phyloP scores from a whole-genome alignment of 2,329 filamentous ascomycete genomes.

The Alternaria hordeiaustralica region DNA sequence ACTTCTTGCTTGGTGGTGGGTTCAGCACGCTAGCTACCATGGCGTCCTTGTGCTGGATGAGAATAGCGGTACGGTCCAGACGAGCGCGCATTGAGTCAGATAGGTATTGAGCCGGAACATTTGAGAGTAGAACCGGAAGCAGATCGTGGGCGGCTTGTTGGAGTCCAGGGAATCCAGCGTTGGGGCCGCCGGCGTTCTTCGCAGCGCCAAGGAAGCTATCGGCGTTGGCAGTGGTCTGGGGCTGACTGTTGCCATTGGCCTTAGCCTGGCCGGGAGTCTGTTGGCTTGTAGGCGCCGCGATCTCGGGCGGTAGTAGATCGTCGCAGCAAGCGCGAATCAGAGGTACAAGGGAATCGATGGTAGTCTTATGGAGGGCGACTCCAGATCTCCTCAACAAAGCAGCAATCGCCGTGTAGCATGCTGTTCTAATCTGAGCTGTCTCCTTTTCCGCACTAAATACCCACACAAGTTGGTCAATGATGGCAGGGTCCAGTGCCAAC shows the following conservation, averaged over 20 bases:
- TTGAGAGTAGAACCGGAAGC: conserved; percentile 67
- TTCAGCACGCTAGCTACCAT: conserved; percentile 85
- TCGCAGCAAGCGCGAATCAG: conserved; percentile 74
- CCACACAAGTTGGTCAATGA: conserved; percentile 75
- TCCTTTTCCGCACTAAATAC: conserved; percentile 66
- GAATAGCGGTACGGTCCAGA: conserved; percentile 80
- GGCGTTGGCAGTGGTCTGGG: conserved; percentile 63
- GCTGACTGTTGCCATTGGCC: conserved; percentile 45
- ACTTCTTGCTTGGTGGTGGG: conserved; percentile 70
- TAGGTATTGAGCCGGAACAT: conserved; percentile 70
- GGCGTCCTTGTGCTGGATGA: conserved; percentile 71
- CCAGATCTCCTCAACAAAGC: conserved; percentile 68
- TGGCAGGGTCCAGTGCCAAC: conserved; percentile 66
- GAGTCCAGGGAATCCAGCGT: conserved; percentile 55
- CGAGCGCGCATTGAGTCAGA: conserved; percentile 75
- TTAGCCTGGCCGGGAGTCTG: conserved; percentile 46
- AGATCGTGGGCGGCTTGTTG: conserved; percentile 65
- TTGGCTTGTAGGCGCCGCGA: conserved; percentile 48
- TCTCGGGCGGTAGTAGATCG: conserved; percentile 67
- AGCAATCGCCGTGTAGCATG: conserved; percentile 66
- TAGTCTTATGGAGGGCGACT: conserved; percentile 69
- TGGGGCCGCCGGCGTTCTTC: conserved; percentile 34
- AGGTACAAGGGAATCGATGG: conserved; percentile 66
- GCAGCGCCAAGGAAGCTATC: conserved; percentile 70
- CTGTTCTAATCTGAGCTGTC: conserved; percentile 62